Base-by-base conservation (phyloP, 2,329 filamentous ascomycete genomes). In the Apiospora rasikravindrae region DNA sequence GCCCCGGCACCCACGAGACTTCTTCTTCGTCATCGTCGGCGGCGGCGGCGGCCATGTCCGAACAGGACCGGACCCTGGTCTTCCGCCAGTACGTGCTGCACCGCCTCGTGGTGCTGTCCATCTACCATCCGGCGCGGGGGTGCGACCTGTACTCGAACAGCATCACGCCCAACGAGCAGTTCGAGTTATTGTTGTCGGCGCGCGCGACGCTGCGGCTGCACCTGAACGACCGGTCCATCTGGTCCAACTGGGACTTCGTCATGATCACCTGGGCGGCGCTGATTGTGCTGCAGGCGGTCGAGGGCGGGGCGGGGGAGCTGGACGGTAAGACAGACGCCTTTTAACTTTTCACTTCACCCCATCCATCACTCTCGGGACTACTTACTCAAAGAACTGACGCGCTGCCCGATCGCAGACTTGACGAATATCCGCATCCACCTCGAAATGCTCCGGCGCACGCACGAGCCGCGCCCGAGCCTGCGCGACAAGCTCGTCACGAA, bases 231-330 rank as follows among this genome's bases (percentile, higher is more conserved):
- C 76, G 80, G 29, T 80, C 81, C 1, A 85, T 85, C 71, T 85
- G 83, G 83, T 80, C 82, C 4, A 85, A 85, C 64, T 85, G 82
- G 80, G 83, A 85, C 57, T 75, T 85, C 0, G 80, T 84, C 26
- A 82, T 85, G 74, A 85, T 85, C 69, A 84, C 83, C 0, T 84
- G 83, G 83, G 83, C 83, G 7, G 83, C 83, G 1, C 75, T 85
- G 11, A 82, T 85, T n/a, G 82, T 85, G 1, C 74, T 85, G 0
- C 83, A 84, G 72, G 83, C 80, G 2, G 77, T 84, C 3, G 81
- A 84, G 71, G 82, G 81, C 1, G 83, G 83, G 0, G 80, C 82
- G 13, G 82, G 82, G 0, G 82, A 85, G 69, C 73, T 77, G 2
- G 81, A 83, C 37, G 82, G 82, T 83, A 74, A 76, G 76, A 66